These are phyloP conservation scores for Suhomyces choctaworum DNA, from an alignment of 1,139 yeast genomes.

Conservation along the genomic window DNA sequence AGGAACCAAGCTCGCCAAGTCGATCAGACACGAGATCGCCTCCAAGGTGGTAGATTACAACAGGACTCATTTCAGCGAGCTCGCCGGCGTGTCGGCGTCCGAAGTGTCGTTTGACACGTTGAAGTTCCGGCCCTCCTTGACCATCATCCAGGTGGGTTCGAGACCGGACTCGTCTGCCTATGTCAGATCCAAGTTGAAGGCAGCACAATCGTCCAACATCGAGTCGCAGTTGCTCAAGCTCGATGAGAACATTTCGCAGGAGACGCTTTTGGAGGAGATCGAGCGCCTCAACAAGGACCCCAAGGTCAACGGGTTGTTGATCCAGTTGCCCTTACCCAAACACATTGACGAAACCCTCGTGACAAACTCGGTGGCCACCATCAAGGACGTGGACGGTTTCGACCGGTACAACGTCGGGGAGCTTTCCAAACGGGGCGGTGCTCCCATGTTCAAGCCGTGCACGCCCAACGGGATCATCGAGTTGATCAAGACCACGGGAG, in stretches of 20 bases:
- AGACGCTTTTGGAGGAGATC: constrained; percentile 55
- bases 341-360: constrained; percentile 67
- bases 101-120: constrained; percentile 30
- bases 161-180: constrained; percentile 79
- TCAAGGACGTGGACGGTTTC: constrained; percentile 80
- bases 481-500: constrained; percentile 62
- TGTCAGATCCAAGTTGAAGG: constrained; percentile 72
- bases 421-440: constrained; percentile 70
- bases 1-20: constrained; percentile 45
- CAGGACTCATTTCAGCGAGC: constrained; percentile 26
- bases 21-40: constrained; percentile 41
- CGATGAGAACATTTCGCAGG: constrained; percentile 56
- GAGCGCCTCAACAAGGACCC: constrained; percentile 60
- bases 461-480: constrained; percentile 79
- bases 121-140: constrained; percentile 60
- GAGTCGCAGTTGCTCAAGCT: constrained; percentile 57
- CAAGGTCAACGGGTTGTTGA: constrained; percentile 65
- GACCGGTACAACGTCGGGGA: constrained; percentile 77
- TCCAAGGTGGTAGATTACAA: constrained; percentile 44
- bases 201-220: constrained; percentile 69
- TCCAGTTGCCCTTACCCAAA: constrained; percentile 72
- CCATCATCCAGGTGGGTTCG: constrained; percentile 72
- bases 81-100: constrained; percentile 9
- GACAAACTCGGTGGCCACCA: constrained; percentile 66
- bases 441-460: constrained; percentile 71